A percentile compares a stretch with the other conserved stretches of the same genome.
Conservation (phyloP, 2,329 filamentous ascomycete species). For the Bipolaris victoriae region DNA sequence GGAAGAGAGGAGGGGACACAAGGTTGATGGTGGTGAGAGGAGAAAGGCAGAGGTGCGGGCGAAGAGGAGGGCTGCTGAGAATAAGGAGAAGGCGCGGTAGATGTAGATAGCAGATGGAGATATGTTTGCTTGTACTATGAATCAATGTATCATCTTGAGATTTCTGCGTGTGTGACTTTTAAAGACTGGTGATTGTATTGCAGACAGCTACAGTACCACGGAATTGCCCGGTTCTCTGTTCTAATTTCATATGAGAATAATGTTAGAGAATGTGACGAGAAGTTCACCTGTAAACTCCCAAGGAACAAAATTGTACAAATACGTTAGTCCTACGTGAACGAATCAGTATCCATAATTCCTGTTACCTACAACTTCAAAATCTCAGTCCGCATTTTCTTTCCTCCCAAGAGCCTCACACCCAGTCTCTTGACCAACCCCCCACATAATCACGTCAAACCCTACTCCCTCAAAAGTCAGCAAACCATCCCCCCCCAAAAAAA, state of each 20-base stretch:
- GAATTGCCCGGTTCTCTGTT: not conserved
- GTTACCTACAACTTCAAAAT: too few relatives aligned
- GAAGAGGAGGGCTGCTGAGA: slow-evolving; percentile 81
- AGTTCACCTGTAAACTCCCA: not conserved
- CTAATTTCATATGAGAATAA: not conserved
- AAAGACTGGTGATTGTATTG: not conserved
- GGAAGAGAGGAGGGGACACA: slow-evolving; percentile 84
- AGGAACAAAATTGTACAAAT: not conserved
- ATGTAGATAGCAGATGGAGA: not conserved
- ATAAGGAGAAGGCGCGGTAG: slow-evolving; percentile 67
- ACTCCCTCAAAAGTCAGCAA: not conserved
- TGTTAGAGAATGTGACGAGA: too few relatives aligned
- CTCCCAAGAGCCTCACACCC: too few relatives aligned
- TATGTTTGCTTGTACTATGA: slow-evolving; percentile 6
- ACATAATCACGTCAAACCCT: too few relatives aligned
- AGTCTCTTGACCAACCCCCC: too few relatives aligned
- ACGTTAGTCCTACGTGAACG: too few relatives aligned
- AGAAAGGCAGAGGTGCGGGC: slow-evolving; percentile 83
- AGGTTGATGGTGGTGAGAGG: slow-evolving; percentile 96
- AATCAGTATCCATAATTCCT: too few relatives aligned
- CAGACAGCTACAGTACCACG: not conserved
- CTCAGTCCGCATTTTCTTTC: too few relatives aligned
- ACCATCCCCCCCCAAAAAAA: not conserved
- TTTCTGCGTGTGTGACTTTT: not conserved
- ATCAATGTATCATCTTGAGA: not conserved